A percentile compares a stretch with the other conserved stretches of the same genome.
These are phyloP conservation scores for Citrullus mucosospermus DNA, from an alignment of 306 rosid genomes.

Conservation along the genomic window DNA sequence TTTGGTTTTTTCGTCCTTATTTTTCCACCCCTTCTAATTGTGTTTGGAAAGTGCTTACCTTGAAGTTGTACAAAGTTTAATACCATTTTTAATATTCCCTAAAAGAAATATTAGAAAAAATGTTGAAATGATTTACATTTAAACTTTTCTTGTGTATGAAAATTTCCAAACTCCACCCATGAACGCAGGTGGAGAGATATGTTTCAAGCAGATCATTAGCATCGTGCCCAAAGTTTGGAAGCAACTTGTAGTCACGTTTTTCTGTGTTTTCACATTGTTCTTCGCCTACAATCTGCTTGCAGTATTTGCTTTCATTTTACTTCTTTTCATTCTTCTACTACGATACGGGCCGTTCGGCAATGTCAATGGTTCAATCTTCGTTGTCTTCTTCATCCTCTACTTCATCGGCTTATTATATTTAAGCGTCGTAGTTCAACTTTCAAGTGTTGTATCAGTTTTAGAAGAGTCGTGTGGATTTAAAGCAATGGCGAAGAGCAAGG, in stretches of 20 bases:
- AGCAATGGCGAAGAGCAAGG: slow-evolving; percentile 59
- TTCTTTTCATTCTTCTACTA: slow-evolving; percentile 28
- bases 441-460: slow-evolving; percentile 50
- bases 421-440: slow-evolving; percentile 45
- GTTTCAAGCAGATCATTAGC: slow-evolving; percentile 11
- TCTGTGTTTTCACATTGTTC: slow-evolving; percentile 4
- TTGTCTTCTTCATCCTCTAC: slow-evolving; percentile 5
- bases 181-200: background rate
- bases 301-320: slow-evolving; percentile 37
- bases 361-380: background rate
- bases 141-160: background rate
- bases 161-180: background rate
- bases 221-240: slow-evolving; percentile 17
- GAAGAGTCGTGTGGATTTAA: slow-evolving; percentile 48
- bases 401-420: slow-evolving; percentile 40
- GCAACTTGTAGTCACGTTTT: slow-evolving; percentile 19
- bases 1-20: too few relatives aligned
- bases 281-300: slow-evolving; percentile 20
- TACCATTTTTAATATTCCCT: too few relatives aligned
- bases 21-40: too few relatives aligned
- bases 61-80: too few relatives aligned
- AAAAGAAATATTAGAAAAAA: too few relatives aligned
- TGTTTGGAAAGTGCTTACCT: too few relatives aligned
- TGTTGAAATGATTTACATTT: too few relatives aligned
- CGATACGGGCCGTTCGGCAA: background rate